phyloP scores from a whole-genome alignment of 768 basidiomycete genomes.

The Piloderma croceum region DNA sequence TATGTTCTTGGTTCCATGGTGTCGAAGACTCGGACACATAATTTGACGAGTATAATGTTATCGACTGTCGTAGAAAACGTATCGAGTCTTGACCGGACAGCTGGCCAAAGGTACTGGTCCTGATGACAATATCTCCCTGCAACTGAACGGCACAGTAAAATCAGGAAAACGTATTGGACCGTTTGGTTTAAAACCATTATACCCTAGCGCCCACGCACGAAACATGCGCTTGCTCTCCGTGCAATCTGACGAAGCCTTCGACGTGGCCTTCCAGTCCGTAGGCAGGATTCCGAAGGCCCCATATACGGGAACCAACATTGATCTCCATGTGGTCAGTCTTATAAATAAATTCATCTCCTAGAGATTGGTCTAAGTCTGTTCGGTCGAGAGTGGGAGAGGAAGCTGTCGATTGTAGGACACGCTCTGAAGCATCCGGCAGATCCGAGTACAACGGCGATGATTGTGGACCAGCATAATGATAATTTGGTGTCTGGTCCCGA shows the following conservation, averaged over 20 bases:
- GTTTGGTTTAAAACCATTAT: constrained; percentile 7
- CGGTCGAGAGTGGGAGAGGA: constrained; percentile 3
- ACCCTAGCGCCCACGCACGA: constrained; percentile 36
- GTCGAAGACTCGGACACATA: no score
- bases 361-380: constrained; percentile 11
- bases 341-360: constrained; percentile 30
- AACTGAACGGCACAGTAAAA: no score
- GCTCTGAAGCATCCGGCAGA: constrained; percentile 26
- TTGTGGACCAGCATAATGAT: neutral
- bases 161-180: neutral
- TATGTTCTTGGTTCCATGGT: constrained; percentile 22
- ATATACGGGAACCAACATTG: constrained; percentile 35
- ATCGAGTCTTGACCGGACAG: no score
- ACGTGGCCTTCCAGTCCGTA: constrained; percentile 39
- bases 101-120: no score
- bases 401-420: constrained; percentile 29
- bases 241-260: constrained; percentile 34
- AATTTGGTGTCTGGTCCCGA: no score
- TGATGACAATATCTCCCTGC: no score
- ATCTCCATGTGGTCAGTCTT: constrained; percentile 35
- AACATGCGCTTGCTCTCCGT: constrained; percentile 30
- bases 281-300: constrained; percentile 32
- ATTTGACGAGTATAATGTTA: no score
- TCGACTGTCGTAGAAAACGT: no score
- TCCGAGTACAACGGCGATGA: constrained; percentile 22